Base-by-base conservation (phyloP, 2,329 filamentous ascomycete genomes). In the Sporothrix mexicana region DNA sequence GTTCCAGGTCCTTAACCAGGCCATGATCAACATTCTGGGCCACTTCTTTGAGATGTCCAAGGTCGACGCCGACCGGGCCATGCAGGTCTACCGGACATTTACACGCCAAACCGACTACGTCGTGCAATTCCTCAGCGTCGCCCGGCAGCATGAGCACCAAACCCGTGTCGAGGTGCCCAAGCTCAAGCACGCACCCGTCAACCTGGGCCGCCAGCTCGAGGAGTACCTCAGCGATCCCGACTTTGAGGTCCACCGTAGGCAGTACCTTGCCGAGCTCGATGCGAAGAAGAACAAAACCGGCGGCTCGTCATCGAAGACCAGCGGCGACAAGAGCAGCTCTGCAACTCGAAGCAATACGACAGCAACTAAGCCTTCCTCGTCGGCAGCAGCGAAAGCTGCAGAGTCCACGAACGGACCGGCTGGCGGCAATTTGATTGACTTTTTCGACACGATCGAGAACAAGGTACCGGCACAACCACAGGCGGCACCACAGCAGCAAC, bases 31-130 rank as follows among this genome's bases (percentile, higher is more conserved):
- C 81, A 94, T 99, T 74, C 85, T 99, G 73, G 94, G 96, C 77
- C 93, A 97, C 82, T 99, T 98, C 82, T 99, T 99, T 78, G 96
- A 99, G 83, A 95, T 99, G 92, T 98, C 96, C 69, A 93, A 93
- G 79, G 88, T 93, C 36, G 96, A 99, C 82, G 97, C 96, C 73
- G 94, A 98, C 81, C 89, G 95, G 75, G 94, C 96, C 73, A 90
- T 99, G 83, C 88, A 90, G 74, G 95, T 99, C 74, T 99, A 99
- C 83, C 93, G 95, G 79, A 92, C 88, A 17, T 99, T 99, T 79
- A 94, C 94, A 17, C 92, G 90, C 78, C 95, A 97, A 81, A 99
- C 96, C 7, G 95, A 98, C 77, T 90, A 91, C 76, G 95, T 98
- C 0, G 95, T 99, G 17, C 91, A 94, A 78, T 99, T 95, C 79